phyloP scores from a whole-genome alignment of 2,329 filamentous ascomycete genomes.

The Hypoxylon sp. region DNA sequence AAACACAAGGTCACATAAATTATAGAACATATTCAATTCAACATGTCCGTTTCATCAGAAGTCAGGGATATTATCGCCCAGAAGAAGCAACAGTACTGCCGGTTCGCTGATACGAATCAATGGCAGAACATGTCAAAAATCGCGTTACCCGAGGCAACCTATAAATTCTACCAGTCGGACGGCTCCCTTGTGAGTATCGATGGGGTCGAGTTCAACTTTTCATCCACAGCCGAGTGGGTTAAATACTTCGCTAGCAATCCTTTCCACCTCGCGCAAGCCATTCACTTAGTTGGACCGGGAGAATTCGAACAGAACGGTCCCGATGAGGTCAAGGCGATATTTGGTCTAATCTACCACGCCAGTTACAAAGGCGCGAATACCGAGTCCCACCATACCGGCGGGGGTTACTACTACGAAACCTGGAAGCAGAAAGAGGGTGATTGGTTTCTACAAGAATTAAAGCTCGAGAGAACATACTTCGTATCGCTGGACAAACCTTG shows the following conservation, averaged over 20 bases:
- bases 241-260: constrained; percentile 6
- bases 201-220: constrained; percentile 9
- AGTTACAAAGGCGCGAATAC: background rate
- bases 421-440: constrained; percentile 17
- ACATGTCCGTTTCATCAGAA: constrained; percentile 11
- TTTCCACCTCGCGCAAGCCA: background rate
- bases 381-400: constrained; percentile 9
- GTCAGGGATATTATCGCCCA: constrained; percentile 13
- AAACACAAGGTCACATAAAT: background rate
- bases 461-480: constrained; percentile 14
- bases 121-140: constrained; percentile 14
- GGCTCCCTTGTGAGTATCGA: constrained; percentile 1
- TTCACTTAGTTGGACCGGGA: constrained; percentile 15
- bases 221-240: constrained; percentile 3
- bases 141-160: constrained; percentile 16
- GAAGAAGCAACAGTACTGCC: constrained; percentile 26
- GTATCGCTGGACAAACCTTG: background rate
- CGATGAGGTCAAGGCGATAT: constrained; percentile 28
- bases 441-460: constrained; percentile 21
- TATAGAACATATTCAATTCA: background rate
- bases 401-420: constrained; percentile 27
- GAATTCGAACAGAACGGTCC: constrained; percentile 11
- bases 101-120: constrained; percentile 21
- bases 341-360: constrained; percentile 1
- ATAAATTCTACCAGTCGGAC: constrained; percentile 2